Conservation (phyloP, 1,284 basidiomycete genomes). For the Fistulina hepatica region DNA sequence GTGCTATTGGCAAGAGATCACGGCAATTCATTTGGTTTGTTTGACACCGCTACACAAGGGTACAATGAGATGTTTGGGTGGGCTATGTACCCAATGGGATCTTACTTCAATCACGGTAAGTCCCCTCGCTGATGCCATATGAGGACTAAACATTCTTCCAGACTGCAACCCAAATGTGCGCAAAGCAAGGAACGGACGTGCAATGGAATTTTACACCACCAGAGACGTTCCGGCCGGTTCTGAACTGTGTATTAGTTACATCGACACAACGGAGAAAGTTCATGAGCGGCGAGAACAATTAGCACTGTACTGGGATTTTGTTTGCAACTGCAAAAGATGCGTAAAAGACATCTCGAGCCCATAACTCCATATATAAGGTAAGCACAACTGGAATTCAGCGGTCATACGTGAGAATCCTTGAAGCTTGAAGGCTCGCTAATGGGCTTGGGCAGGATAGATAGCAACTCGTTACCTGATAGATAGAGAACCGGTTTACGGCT, state of each 20-base stretch:
- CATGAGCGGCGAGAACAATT: constrained; percentile 30
- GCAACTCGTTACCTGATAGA: no score
- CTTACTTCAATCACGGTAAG: constrained; percentile 59
- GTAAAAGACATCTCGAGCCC: constrained; percentile 16
- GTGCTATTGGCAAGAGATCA: constrained; percentile 45
- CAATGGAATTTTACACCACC: constrained; percentile 39
- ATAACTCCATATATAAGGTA: no score
- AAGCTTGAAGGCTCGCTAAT: no score
- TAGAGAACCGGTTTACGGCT: no score
- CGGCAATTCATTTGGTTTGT: constrained; percentile 58
- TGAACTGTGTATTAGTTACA: constrained; percentile 49
- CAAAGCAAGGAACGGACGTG: constrained; percentile 37
- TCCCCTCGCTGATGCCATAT: constrained; percentile 6
- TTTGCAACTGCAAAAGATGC: constrained; percentile 38
- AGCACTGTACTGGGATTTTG: constrained; percentile 41
- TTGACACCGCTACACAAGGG: constrained; percentile 35
- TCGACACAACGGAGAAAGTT: constrained; percentile 31
- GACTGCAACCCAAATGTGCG: constrained; percentile 50
- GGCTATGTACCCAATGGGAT: constrained; percentile 46
- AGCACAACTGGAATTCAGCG: no score
- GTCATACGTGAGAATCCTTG: no score
- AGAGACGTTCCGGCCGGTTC: constrained; percentile 36
- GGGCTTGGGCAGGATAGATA: no score
- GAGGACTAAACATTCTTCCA: constrained; percentile 17
- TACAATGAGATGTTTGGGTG: constrained; percentile 58